Conservation (phyloP, 768 basidiomycete genomes). For the Trametes gibbosa region DNA sequence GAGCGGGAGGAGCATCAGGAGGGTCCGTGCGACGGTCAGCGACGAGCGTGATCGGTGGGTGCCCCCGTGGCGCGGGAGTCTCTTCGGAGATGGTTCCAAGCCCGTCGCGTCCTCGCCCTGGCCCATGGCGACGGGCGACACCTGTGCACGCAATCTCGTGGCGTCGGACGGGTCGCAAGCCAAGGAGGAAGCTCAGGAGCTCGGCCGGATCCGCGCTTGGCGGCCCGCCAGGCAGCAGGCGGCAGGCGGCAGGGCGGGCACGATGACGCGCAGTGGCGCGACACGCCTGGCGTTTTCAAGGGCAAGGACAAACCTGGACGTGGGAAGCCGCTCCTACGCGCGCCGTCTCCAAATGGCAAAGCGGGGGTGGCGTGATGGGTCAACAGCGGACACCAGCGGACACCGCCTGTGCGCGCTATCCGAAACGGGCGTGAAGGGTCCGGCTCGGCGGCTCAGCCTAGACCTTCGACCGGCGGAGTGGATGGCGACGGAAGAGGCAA, state of each 20-base stretch:
- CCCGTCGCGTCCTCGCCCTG: not conserved
- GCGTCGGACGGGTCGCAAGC: not conserved
- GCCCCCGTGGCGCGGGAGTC: not conserved
- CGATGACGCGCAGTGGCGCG: slow-evolving; percentile 12
- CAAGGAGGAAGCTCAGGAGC: not conserved
- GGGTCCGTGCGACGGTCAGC: slow-evolving; percentile 1
- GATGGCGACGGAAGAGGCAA: slow-evolving; percentile 16
- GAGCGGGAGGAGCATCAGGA: slow-evolving; percentile 11
- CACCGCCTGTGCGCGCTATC: slow-evolving; percentile 16
- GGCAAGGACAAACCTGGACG: slow-evolving; percentile 10
- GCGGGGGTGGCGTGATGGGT: slow-evolving; percentile 21
- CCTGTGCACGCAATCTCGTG: not conserved
- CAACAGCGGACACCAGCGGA: not conserved
- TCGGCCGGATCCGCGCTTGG: not conserved
- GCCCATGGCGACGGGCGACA: not conserved
- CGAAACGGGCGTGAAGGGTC: slow-evolving; percentile 15
- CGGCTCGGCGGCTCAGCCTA: slow-evolving; percentile 3
- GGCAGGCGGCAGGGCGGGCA: not conserved
- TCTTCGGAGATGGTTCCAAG: slow-evolving; percentile 1
- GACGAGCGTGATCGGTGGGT: not conserved
- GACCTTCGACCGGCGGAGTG: slow-evolving; percentile 5
- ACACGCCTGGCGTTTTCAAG: not conserved
- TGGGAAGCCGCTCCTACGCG: slow-evolving; percentile 7
- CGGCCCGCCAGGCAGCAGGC: no score
- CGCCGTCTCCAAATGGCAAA: slow-evolving; percentile 5